Percentiles rank a stretch among this genome's conserved stretches.
Evolutionary conservation across 371 early-diverging fungal genomes (phyloP).

Genomic region (Coemansia sp.): DNA sequence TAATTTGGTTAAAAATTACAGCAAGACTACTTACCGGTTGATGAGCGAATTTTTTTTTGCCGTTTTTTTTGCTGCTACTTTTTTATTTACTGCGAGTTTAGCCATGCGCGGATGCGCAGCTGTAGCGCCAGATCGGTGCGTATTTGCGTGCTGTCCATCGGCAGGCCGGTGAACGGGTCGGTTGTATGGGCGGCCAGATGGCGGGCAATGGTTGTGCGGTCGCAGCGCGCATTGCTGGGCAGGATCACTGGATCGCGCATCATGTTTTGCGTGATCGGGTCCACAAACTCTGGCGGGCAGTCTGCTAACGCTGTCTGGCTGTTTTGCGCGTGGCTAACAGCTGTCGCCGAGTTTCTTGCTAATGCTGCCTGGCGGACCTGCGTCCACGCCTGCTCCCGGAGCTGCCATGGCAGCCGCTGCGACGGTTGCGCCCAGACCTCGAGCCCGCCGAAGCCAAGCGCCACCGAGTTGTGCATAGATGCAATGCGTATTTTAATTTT

Average conservation of each 20-base stretch:
- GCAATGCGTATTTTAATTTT: slow-evolving; percentile 15
- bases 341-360: not conserved
- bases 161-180: slow-evolving; percentile 43
- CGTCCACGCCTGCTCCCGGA: slow-evolving; percentile 2
- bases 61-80: not conserved
- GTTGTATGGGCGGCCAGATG: slow-evolving; percentile 17
- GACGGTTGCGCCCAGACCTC: slow-evolving; percentile 45
- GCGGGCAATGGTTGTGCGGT: slow-evolving; percentile 27
- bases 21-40: slow-evolving; percentile 43
- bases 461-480: slow-evolving; percentile 21
- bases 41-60: slow-evolving; percentile 24
- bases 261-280: slow-evolving; percentile 24
- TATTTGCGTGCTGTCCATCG: slow-evolving; percentile 9
- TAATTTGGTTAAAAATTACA: not conserved
- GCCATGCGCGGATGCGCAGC: slow-evolving; percentile 24
- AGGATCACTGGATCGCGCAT: slow-evolving; percentile 38
- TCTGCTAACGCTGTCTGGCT: not conserved
- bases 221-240: slow-evolving; percentile 23
- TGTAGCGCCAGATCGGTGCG: slow-evolving; percentile 26
- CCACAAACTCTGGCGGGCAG: slow-evolving; percentile 35
- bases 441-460: slow-evolving; percentile 18
- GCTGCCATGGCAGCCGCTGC: slow-evolving; percentile 16
- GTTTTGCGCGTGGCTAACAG: too few species aligned
- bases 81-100: not conserved
- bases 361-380: not conserved